Evolutionary conservation across 208 protist species (phyloP).

Genomic region (Leishmania martiniquensis): DNA sequence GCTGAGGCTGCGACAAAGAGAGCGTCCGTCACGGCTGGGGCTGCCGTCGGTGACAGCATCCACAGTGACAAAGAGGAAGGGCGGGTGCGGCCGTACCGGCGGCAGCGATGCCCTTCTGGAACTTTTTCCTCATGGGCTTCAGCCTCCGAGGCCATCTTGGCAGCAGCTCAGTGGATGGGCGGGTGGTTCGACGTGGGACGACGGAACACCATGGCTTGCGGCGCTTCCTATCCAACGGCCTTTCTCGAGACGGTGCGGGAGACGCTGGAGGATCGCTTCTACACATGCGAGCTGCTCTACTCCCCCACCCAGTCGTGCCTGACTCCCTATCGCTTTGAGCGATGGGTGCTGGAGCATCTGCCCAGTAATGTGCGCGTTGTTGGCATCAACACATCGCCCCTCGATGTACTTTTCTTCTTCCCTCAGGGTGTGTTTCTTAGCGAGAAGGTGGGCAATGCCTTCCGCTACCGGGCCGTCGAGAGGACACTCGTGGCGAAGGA

Average conservation of each 20-base stretch:
- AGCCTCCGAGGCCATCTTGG: neutral
- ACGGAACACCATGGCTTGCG: neutral
- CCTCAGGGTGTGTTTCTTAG: slow-evolving; percentile 70
- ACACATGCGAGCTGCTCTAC: slow-evolving; percentile 41
- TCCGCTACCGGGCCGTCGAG: slow-evolving; percentile 68
- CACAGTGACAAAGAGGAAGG: neutral
- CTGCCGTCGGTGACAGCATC: neutral
- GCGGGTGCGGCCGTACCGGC: neutral
- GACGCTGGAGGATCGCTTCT: slow-evolving; percentile 33
- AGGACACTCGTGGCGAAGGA: slow-evolving; percentile 48
- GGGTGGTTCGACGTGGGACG: neutral
- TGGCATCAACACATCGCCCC: slow-evolving; percentile 62
- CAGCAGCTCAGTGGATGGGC: neutral
- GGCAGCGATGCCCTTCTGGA: neutral
- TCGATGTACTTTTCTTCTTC: slow-evolving; percentile 69
- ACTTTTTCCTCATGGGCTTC: neutral
- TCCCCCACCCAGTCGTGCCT: slow-evolving; percentile 43
- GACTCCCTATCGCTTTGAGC: slow-evolving; percentile 39
- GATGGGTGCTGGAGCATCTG: slow-evolving; percentile 59
- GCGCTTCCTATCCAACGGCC: neutral
- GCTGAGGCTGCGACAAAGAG: neutral
- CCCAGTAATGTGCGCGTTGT: slow-evolving; percentile 66
- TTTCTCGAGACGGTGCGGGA: slow-evolving; percentile 31
- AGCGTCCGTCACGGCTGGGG: neutral
- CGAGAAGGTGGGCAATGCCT: slow-evolving; percentile 68